Percentiles rank a stretch among this genome's conserved stretches.
Conservation (phyloP, 306 rosid genomes). For the Prunus mongolica region DNA sequence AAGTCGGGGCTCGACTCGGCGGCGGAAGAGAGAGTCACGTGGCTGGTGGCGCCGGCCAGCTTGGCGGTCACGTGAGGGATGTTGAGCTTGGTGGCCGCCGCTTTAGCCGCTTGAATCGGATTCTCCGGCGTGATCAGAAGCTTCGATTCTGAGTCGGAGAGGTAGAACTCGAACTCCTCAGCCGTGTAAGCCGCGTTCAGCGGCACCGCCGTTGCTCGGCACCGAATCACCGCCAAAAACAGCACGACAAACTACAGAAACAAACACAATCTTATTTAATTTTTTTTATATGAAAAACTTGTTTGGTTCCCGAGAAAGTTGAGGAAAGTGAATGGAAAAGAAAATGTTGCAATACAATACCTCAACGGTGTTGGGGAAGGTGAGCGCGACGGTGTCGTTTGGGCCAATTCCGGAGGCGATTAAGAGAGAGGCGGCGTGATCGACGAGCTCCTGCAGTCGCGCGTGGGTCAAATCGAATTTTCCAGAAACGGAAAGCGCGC, state of each 20-base stretch:
- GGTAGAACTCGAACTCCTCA: slow-evolving; percentile 81
- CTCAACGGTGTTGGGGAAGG: slow-evolving; percentile 81
- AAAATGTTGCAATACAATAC: slow-evolving; percentile 15
- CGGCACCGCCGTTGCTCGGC: slow-evolving; percentile 87
- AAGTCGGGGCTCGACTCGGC: slow-evolving; percentile 17
- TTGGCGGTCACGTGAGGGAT: slow-evolving; percentile 49
- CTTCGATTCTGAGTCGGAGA: slow-evolving; percentile 77
- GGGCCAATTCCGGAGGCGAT: slow-evolving; percentile 51
- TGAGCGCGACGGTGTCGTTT: slow-evolving; percentile 76
- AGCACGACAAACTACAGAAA: slow-evolving; percentile 49
- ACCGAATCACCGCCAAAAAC: slow-evolving; percentile 78
- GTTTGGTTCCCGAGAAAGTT: background rate
- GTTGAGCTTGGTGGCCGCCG: slow-evolving; percentile 60
- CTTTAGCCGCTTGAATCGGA: slow-evolving; percentile 45
- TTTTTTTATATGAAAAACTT: too few species aligned
- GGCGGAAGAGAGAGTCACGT: slow-evolving; percentile 27
- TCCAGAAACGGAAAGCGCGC: slow-evolving; percentile 65
- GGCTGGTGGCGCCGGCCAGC: slow-evolving; percentile 18
- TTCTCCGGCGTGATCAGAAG: slow-evolving; percentile 53
- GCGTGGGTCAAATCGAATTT: slow-evolving; percentile 58
- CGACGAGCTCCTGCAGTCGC: slow-evolving; percentile 46
- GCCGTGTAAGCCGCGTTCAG: slow-evolving; percentile 75
- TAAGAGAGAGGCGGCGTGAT: slow-evolving; percentile 54
- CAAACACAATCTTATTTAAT: background rate
- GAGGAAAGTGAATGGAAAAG: background rate